These are phyloP conservation scores for Aspergillus uvarum DNA, from an alignment of 2,329 filamentous ascomycete genomes.

Conservation along the genomic window DNA sequence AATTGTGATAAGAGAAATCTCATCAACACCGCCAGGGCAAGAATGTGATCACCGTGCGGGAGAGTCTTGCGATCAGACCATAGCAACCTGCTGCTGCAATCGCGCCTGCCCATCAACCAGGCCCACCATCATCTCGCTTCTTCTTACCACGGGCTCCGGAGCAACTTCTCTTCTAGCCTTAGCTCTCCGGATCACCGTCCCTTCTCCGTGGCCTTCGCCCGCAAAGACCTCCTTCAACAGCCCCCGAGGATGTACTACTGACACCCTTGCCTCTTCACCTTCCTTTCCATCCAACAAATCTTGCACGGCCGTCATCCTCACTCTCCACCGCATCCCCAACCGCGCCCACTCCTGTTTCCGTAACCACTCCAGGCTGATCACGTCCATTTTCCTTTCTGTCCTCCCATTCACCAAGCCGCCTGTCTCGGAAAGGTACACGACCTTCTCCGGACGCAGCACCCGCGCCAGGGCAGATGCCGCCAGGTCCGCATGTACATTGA, in stretches of 20 bases:
- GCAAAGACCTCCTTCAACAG: slow-evolving; percentile 96
- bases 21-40: neutral
- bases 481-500: slow-evolving; percentile 98
- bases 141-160: neutral
- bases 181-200: neutral
- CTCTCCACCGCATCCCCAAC: slow-evolving; percentile 72
- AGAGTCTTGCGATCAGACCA: neutral
- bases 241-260: slow-evolving; percentile 94
- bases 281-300: slow-evolving; percentile 83
- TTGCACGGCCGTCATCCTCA: slow-evolving; percentile 98
- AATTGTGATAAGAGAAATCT: neutral
- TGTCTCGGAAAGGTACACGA: slow-evolving; percentile 98
- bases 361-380: slow-evolving; percentile 88
- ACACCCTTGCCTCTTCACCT: slow-evolving; percentile 83
- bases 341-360: slow-evolving; percentile 94
- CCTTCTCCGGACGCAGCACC: slow-evolving; percentile 87
- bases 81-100: neutral
- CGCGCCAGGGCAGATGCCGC: slow-evolving; percentile 90
- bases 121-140: neutral
- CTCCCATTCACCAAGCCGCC: slow-evolving; percentile 92
- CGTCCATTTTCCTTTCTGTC: slow-evolving; percentile 87
- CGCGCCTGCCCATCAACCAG: neutral
- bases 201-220: slow-evolving; percentile 34
- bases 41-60: neutral
- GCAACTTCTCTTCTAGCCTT: neutral